phyloP scores from a whole-genome alignment of 441 rosid species.

The Codiaeum variegatum region DNA sequence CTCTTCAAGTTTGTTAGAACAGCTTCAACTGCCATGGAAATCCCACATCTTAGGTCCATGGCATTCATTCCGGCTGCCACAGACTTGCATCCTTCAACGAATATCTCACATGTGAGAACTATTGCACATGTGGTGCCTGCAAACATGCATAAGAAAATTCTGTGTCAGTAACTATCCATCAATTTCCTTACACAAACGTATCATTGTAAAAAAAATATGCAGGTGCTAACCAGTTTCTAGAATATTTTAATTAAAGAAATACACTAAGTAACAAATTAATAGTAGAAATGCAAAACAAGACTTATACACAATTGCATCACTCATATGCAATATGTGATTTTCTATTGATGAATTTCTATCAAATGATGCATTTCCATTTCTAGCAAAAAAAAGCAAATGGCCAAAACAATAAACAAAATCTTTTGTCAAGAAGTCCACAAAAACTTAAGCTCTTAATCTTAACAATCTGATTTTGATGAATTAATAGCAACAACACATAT shows the following conservation, averaged over 20 bases:
- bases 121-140: slow-evolving; percentile 82
- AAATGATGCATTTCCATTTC: too few relatives aligned
- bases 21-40: slow-evolving; percentile 67
- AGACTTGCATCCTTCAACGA: slow-evolving; percentile 70
- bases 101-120: slow-evolving; percentile 62
- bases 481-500: too few relatives aligned
- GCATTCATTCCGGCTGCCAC: slow-evolving; percentile 89
- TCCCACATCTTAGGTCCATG: slow-evolving; percentile 72
- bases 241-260: neutral
- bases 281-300: too few relatives aligned
- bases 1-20: slow-evolving; percentile 70
- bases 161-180: neutral
- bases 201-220: neutral
- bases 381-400: too few relatives aligned
- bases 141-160: neutral
- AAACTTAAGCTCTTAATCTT: too few relatives aligned
- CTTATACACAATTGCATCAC: too few relatives aligned
- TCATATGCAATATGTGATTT: too few relatives aligned
- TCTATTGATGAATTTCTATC: too few relatives aligned
- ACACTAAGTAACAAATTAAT: neutral
- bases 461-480: too few relatives aligned
- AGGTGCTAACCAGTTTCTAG: neutral
- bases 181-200: neutral
- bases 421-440: too few relatives aligned
- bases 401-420: too few relatives aligned